phyloP scores from a whole-genome alignment of 495 filamentous ascomycete genomes.

The Podospora tetraspora region DNA sequence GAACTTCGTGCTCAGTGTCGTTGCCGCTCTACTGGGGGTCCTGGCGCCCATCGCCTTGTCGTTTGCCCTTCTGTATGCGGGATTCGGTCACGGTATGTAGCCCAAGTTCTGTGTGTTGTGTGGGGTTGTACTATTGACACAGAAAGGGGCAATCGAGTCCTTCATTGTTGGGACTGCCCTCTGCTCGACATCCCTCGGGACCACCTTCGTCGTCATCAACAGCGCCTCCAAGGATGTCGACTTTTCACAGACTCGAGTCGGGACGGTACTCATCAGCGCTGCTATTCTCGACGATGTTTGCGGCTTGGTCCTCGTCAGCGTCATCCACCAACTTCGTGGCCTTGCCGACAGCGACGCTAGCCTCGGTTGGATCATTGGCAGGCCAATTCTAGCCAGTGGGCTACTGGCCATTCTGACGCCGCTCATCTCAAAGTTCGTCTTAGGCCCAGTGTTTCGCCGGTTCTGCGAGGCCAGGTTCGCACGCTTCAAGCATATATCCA shows the following conservation, averaged over 20 bases:
- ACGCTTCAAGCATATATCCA: slow-evolving; percentile 10
- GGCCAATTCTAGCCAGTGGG: slow-evolving; percentile 24
- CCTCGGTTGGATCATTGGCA: slow-evolving; percentile 29
- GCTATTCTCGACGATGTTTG: slow-evolving; percentile 83
- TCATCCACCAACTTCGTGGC: slow-evolving; percentile 47
- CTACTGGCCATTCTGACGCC: slow-evolving; percentile 26
- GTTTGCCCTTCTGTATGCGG: slow-evolving; percentile 48
- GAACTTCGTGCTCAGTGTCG: slow-evolving; percentile 54
- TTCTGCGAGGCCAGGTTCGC: slow-evolving; percentile 5
- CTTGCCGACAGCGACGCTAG: slow-evolving; percentile 9
- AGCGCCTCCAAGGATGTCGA: slow-evolving; percentile 40
- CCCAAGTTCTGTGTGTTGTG: background rate
- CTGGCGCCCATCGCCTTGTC: slow-evolving; percentile 61
- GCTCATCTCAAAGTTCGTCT: slow-evolving; percentile 13
- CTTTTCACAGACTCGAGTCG: slow-evolving; percentile 56
- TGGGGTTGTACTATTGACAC: slow-evolving; percentile 12
- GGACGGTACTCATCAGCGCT: slow-evolving; percentile 62
- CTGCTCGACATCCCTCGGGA: slow-evolving; percentile 71
- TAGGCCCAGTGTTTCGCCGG: slow-evolving; percentile 16
- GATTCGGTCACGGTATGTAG: slow-evolving; percentile 20
- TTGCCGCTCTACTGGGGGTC: slow-evolving; percentile 62
- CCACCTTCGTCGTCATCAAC: slow-evolving; percentile 68
- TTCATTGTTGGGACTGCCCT: slow-evolving; percentile 76
- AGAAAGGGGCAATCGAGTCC: slow-evolving; percentile 50
- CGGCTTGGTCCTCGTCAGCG: slow-evolving; percentile 72